Evolutionary conservation across 2,329 filamentous ascomycete genomes (phyloP).

Genomic region (Exophiala lecanii-corni): DNA sequence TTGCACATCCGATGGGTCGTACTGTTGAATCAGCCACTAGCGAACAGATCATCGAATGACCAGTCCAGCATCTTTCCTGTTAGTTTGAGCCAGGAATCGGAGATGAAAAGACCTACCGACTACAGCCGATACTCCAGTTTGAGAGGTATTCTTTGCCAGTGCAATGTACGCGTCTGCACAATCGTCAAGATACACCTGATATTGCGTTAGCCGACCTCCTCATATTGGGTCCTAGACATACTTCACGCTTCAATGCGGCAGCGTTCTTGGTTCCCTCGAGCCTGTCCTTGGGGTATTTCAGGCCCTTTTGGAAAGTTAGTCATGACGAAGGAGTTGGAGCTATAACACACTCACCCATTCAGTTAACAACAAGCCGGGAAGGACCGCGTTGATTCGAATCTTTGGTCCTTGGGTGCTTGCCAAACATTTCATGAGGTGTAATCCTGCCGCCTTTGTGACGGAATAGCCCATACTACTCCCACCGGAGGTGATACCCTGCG

Average conservation of each 20-base stretch:
- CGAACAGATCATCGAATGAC: slow-evolving; percentile 12
- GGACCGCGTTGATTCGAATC: slow-evolving; percentile 60
- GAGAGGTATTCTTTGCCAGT: slow-evolving; percentile 42
- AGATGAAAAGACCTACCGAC: slow-evolving; percentile 34
- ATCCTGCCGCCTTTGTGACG: slow-evolving; percentile 72
- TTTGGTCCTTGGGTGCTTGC: slow-evolving; percentile 60
- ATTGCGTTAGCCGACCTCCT: slow-evolving; percentile 10
- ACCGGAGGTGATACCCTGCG: slow-evolving; percentile 53
- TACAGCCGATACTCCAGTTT: slow-evolving; percentile 43
- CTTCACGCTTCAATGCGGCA: slow-evolving; percentile 57
- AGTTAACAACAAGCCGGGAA: slow-evolving; percentile 61
- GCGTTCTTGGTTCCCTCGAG: slow-evolving; percentile 52
- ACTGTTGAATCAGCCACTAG: not conserved
- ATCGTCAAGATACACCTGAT: slow-evolving; percentile 40
- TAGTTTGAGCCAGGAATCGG: slow-evolving; percentile 2
- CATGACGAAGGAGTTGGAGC: slow-evolving; percentile 1
- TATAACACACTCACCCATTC: slow-evolving; percentile 50
- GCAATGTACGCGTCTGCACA: slow-evolving; percentile 38
- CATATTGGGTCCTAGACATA: slow-evolving; percentile 30
- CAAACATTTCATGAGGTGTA: slow-evolving; percentile 64
- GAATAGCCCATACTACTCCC: slow-evolving; percentile 66
- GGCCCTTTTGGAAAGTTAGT: slow-evolving; percentile 38
- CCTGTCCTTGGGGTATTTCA: slow-evolving; percentile 53
- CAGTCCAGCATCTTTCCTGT: slow-evolving; percentile 21
- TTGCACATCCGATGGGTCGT: slow-evolving; percentile 9